Evolutionary conservation across 225 moss, liverwort and hornwort genomes (phyloP), one percentile per base, ranked within the genome.

Genomic region (Pleurozium schreberi): DNA sequence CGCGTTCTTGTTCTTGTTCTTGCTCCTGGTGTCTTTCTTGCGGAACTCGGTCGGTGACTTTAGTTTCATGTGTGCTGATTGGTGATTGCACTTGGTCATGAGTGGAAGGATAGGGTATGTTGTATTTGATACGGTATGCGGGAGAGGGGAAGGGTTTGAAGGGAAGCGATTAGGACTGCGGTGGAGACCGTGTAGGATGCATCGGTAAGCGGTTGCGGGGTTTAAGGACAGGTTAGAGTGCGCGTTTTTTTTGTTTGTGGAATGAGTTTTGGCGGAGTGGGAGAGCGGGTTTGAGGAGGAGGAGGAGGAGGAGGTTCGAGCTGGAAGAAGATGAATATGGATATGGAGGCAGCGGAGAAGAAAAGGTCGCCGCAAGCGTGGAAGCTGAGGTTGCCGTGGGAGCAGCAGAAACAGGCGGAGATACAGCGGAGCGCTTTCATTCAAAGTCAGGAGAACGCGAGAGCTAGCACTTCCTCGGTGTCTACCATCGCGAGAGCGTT

Each of bases 401-500:
- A 92, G 89, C 93, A 94, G 87, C 91, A 93, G 88, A 91, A 91
- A 80, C 94, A 93, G 88, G 90, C 94, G 38, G 94, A 94, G 87
- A 89, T 93, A 62, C 93, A 94, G 82, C 88, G 90, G 85, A 94
- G 94, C 45, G 94, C 94, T 23, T 94, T 93, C n/a, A 91, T 94
- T 38, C 94, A 93, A 27, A 91, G 89, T 73, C 92, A 91, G 89
- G 88, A 91, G 68, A 87, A 89, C 59, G 92, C 98, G 30, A 87
- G 96, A 65, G 93, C 98, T 71, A 96, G 96, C 65, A 91, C 90
- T 74, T 95, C 96, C 8, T 96, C 98, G 8, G 93, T 98, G 75
- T 96, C 96, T 59, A 95, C 92, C 33, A 95, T 98, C 27, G 98
- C 97, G 38, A 93, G 96, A 45, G 97, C 95, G 78, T 96, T 98